These are phyloP conservation scores for bread wheat (Triticum aestivum) DNA, from an alignment of 176 grass and related monocot species.

Conservation along the genomic window DNA sequence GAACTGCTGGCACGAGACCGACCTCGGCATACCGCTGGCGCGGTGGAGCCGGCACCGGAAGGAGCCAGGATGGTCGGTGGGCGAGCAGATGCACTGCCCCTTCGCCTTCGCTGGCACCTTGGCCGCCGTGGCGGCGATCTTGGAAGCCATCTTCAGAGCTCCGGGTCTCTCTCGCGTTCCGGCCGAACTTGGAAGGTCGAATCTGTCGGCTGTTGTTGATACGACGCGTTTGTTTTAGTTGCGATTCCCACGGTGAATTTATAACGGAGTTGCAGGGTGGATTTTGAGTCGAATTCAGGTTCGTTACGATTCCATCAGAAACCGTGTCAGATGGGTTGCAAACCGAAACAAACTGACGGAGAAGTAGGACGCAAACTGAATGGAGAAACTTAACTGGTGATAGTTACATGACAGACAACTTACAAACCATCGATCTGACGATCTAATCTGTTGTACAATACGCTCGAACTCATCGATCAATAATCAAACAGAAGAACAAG, in stretches of 20 bases:
- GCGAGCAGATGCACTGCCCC: slow-evolving; percentile 57
- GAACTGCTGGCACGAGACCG: slow-evolving; percentile 28
- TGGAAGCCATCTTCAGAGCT: slow-evolving; percentile 13
- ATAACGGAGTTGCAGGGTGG: neutral
- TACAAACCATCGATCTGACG: neutral
- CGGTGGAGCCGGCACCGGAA: slow-evolving; percentile 62
- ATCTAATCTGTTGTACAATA: neutral
- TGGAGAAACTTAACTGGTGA: neutral
- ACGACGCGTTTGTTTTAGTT: neutral
- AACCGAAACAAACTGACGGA: neutral
- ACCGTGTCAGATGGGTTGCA: neutral
- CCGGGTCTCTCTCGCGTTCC: neutral
- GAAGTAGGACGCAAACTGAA: neutral
- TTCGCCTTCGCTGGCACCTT: neutral
- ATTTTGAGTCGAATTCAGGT: neutral
- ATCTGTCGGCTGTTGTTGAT: neutral
- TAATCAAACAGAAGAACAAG: neutral
- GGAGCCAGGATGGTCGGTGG: slow-evolving; percentile 52
- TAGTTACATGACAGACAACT: neutral
- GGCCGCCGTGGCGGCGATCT: neutral
- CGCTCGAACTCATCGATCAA: neutral
- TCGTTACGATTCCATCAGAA: neutral
- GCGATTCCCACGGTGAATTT: neutral
- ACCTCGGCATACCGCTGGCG: neutral
- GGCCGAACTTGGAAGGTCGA: neutral